A percentile compares a stretch with the other conserved stretches of the same genome.
Conservation (phyloP, 2,329 filamentous ascomycete species). For the Pseudohalonectria lignicola region DNA sequence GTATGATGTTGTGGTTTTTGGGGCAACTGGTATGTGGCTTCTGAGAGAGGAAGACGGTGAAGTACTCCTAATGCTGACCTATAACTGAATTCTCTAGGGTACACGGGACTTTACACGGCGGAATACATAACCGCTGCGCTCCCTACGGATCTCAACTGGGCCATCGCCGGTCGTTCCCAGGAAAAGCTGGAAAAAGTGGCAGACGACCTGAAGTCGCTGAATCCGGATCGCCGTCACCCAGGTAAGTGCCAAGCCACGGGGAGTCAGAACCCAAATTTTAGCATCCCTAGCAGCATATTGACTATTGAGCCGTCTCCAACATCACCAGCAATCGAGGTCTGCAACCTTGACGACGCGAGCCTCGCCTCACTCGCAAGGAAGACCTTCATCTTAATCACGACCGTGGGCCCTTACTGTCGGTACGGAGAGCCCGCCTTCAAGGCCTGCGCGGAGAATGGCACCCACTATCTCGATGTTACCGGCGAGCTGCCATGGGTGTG, state of each 20-base stretch:
- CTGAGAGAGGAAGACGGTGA: no score
- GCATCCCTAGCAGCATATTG: no score
- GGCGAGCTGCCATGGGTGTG: slow-evolving; percentile 48
- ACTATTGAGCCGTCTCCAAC: no score
- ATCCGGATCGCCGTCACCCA: slow-evolving; percentile 59
- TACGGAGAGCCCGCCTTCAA: slow-evolving; percentile 49
- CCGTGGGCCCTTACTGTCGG: slow-evolving; percentile 46
- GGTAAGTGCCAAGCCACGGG: slow-evolving; percentile 32
- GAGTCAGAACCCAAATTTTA: no score
- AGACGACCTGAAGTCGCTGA: slow-evolving; percentile 52
- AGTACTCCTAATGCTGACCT: background rate
- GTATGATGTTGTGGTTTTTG: slow-evolving; percentile 47
- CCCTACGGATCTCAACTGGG: slow-evolving; percentile 76
- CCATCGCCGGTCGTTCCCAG: slow-evolving; percentile 71
- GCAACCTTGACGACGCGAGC: slow-evolving; percentile 31
- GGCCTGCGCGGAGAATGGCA: slow-evolving; percentile 50
- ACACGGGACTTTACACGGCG: slow-evolving; percentile 68
- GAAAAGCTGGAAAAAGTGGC: slow-evolving; percentile 62
- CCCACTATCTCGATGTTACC: slow-evolving; percentile 54
- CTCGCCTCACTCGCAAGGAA: slow-evolving; percentile 41
- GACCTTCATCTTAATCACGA: slow-evolving; percentile 43
- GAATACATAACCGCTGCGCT: slow-evolving; percentile 63
- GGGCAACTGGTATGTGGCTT: slow-evolving; percentile 43
- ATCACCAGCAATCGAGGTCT: slow-evolving; percentile 47
- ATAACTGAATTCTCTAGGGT: slow-evolving; percentile 47